Conservation (phyloP, 1,139 yeast species). For the Meyerozyma carpophila region DNA sequence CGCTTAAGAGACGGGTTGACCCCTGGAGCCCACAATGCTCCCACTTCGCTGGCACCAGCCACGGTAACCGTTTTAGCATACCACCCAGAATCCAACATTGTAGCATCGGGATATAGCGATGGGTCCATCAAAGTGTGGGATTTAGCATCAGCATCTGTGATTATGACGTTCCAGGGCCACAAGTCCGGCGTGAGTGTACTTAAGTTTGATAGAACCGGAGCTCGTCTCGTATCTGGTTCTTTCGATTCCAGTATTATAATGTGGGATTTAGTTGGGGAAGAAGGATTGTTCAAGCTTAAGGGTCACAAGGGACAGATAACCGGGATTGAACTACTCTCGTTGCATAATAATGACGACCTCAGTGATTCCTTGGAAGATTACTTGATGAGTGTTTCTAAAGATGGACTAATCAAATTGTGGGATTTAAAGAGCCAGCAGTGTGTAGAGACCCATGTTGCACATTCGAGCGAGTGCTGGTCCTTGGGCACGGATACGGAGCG, state of each 20-base stretch:
- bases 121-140: constrained; percentile 96
- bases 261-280: constrained; percentile 95
- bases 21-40: constrained; percentile 69
- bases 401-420: constrained; percentile 90
- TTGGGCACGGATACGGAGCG: constrained; percentile 43
- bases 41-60: constrained; percentile 54
- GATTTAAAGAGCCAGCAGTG: constrained; percentile 86
- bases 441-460: constrained; percentile 91
- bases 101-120: constrained; percentile 87
- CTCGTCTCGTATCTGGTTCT: constrained; percentile 82
- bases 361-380: constrained; percentile 59
- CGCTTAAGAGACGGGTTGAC: constrained; percentile 61
- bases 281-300: constrained; percentile 77
- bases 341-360: constrained; percentile 24
- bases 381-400: constrained; percentile 75
- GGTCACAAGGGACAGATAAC: constrained; percentile 91
- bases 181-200: constrained; percentile 66
- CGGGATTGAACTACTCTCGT: constrained; percentile 50
- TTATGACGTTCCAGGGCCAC: constrained; percentile 85
- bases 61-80: constrained; percentile 58
- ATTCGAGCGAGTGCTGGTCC: constrained; percentile 90
- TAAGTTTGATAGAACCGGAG: constrained; percentile 73
- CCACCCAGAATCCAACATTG: constrained; percentile 57
- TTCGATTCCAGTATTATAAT: constrained; percentile 76
- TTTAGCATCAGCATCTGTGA: constrained; percentile 65